Evolutionary conservation across 1,284 basidiomycete species (phyloP).

Genomic region (Ceratobasidium sp.): DNA sequence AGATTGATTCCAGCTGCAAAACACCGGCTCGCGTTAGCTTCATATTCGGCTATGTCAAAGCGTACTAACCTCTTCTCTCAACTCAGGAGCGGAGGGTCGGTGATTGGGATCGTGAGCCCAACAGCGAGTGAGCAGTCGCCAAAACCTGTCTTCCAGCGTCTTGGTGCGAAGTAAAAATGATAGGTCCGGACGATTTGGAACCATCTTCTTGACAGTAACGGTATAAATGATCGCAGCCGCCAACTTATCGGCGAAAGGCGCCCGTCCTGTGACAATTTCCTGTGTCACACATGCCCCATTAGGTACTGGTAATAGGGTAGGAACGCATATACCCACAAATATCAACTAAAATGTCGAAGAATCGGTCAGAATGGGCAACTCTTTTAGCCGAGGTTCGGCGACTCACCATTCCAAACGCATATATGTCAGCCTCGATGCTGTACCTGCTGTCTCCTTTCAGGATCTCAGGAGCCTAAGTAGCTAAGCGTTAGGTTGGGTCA

Average conservation of each 20-base stretch:
- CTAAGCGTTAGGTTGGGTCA: neutral
- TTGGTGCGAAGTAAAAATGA: neutral
- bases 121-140: constrained; percentile 14
- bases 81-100: constrained; percentile 19
- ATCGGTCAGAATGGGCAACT: neutral
- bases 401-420: constrained; percentile 41
- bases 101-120: constrained; percentile 7
- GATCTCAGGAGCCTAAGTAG: constrained; percentile 17
- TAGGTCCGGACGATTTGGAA: constrained; percentile 13
- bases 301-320: neutral
- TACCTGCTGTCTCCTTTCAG: neutral
- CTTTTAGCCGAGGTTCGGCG: neutral
- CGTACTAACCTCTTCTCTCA: constrained; percentile 9
- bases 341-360: constrained; percentile 1
- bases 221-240: neutral
- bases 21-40: neutral
- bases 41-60: neutral
- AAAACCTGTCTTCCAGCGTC: neutral
- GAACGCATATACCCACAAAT: neutral
- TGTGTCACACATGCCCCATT: neutral
- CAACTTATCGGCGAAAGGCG: constrained; percentile 1
- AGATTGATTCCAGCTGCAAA: neutral
- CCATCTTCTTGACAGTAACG: neutral
- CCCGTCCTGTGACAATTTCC: constrained; percentile 17
- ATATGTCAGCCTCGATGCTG: constrained; percentile 26